These are phyloP conservation scores for Penicillium concentricum DNA, from an alignment of 2,329 filamentous ascomycete genomes.

Conservation along the genomic window DNA sequence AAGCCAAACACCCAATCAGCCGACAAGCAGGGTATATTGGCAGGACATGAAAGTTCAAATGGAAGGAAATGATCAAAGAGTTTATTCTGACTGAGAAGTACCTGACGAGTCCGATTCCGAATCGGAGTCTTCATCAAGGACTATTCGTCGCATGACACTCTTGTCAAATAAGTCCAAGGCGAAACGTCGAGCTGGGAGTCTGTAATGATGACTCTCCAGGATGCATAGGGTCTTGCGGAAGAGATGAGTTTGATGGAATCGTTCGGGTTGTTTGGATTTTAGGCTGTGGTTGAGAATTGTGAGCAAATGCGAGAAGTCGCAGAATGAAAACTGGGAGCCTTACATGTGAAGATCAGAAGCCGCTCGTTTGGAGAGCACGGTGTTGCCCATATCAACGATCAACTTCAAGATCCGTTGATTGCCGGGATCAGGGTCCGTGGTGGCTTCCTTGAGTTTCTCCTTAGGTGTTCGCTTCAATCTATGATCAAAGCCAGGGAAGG, in stretches of 20 bases:
- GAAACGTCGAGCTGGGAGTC: conserved; percentile 81
- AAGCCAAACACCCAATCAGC: conserved; percentile 1
- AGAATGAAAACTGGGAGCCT: conserved; percentile 26
- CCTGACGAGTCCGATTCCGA: conserved; percentile 33
- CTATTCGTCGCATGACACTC: conserved; percentile 76
- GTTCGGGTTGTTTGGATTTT: conserved; percentile 69
- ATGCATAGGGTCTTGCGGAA: conserved; percentile 84
- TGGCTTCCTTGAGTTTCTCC: conserved; percentile 56
- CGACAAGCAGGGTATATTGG: conserved; percentile 9
- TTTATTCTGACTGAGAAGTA: conserved; percentile 10
- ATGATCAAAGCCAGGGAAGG: conserved; percentile 40
- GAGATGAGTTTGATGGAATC: conserved; percentile 72
- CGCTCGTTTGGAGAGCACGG: conserved; percentile 85
- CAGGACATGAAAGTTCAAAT: neutral
- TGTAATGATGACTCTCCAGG: conserved; percentile 85
- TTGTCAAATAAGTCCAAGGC: conserved; percentile 95
- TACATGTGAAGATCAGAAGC: conserved; percentile 71
- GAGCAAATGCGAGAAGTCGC: neutral
- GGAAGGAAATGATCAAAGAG: neutral
- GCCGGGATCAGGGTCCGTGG: conserved; percentile 59
- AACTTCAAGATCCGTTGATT: conserved; percentile 78
- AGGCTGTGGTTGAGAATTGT: conserved; percentile 55
- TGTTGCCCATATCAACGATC: conserved; percentile 86
- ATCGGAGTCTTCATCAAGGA: conserved; percentile 68
- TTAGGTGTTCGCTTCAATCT: conserved; percentile 43